Evolutionary conservation across 2,329 filamentous ascomycete species (phyloP).

Genomic region (Xylaria sp.): DNA sequence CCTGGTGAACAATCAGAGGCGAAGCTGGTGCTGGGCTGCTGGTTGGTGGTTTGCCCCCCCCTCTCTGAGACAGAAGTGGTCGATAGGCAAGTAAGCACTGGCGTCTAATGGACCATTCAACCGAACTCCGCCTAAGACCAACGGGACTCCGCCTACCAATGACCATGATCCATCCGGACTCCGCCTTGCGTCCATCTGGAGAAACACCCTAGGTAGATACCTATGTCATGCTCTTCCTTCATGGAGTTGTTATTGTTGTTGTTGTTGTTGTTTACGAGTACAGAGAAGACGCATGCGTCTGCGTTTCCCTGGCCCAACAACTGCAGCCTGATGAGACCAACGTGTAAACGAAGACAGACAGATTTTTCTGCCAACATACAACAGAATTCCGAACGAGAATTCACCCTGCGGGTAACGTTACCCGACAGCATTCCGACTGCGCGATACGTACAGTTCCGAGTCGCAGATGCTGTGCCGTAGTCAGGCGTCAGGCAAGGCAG

Average conservation of each 20-base stretch:
- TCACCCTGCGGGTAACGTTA: background rate
- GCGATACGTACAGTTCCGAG: background rate
- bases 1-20: background rate
- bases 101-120: conserved; percentile 17
- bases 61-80: background rate
- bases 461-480: background rate
- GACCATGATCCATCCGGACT: too few relatives aligned
- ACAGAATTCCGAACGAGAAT: background rate
- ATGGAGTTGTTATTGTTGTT: conserved; percentile 1
- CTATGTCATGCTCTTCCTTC: conserved; percentile 3
- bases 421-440: background rate
- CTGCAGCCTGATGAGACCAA: background rate
- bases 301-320: conserved; percentile 11
- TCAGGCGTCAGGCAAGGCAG: background rate
- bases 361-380: background rate
- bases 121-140: background rate
- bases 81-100: conserved; percentile 5
- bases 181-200: background rate
- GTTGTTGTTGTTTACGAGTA: background rate
- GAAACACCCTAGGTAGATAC: background rate
- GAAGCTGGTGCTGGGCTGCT: background rate
- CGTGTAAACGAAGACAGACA: conserved; percentile 11
- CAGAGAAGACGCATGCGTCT: conserved; percentile 2
- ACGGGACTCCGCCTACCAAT: too few relatives aligned
- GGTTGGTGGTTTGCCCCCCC: background rate